Evolutionary conservation across 2,329 filamentous ascomycete genomes (phyloP).

Genomic region (Aspergillus sp.): DNA sequence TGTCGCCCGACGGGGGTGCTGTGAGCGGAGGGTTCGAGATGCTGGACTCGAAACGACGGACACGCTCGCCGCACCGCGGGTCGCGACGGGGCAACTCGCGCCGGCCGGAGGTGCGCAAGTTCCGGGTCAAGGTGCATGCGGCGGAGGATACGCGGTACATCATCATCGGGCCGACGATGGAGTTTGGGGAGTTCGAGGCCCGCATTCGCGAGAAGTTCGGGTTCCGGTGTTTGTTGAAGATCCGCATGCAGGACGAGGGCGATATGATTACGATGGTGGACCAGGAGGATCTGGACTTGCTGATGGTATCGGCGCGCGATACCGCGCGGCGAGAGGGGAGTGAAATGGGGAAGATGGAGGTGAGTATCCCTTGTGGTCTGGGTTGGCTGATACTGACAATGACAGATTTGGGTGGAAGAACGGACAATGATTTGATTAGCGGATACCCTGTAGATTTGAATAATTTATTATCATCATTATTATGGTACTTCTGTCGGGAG

Average conservation of each 20-base stretch:
- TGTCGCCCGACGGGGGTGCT: constrained; percentile 58
- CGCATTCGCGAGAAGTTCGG: constrained; percentile 85
- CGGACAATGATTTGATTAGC: constrained; percentile 24
- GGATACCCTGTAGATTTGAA: constrained; percentile 3
- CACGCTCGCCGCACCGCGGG: constrained; percentile 28
- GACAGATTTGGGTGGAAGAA: constrained; percentile 46
- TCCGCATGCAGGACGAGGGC: constrained; percentile 88
- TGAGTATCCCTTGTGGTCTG: constrained; percentile 49
- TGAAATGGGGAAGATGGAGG: constrained; percentile 93
- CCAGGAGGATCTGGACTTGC: constrained; percentile 92
- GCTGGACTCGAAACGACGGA: constrained; percentile 50
- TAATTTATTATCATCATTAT: neutral
- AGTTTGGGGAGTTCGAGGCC: constrained; percentile 74
- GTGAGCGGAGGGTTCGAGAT: constrained; percentile 73
- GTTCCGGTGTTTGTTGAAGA: constrained; percentile 60
- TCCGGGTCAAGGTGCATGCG: constrained; percentile 87
- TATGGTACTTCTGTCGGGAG: neutral
- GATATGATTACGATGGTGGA: constrained; percentile 98
- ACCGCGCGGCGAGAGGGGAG: constrained; percentile 69
- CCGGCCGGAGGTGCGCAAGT: constrained; percentile 68
- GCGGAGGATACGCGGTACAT: constrained; percentile 87
- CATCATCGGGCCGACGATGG: constrained; percentile 71
- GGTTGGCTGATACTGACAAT: constrained; percentile 7
- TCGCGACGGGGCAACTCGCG: constrained; percentile 32
- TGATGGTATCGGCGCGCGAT: constrained; percentile 67